phyloP scores from a whole-genome alignment of 169 alveolate species.

The Theileria equi region DNA sequence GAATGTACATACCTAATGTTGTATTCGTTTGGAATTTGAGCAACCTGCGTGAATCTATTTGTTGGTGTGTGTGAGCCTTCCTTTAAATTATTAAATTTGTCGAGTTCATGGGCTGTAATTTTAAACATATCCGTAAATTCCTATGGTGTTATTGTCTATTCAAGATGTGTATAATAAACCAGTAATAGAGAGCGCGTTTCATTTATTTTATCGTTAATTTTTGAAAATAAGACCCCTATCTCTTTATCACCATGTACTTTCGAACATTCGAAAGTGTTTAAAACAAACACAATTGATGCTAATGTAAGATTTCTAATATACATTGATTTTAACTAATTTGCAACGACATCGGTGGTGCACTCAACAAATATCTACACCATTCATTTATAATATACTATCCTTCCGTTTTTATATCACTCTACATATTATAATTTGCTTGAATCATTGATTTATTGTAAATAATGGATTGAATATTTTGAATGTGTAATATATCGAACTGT shows the following conservation, averaged over 20 bases:
- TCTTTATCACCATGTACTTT: too few relatives aligned
- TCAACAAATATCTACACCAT: too few relatives aligned
- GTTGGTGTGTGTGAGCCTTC: neutral
- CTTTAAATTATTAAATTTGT: neutral
- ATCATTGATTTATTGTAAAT: neutral
- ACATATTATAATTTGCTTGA: neutral
- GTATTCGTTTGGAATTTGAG: neutral
- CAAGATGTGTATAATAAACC: neutral
- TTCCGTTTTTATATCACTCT: neutral
- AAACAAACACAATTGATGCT: neutral
- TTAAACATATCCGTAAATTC: constrained; percentile 21
- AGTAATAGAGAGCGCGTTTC: constrained; percentile 1
- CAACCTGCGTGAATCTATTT: neutral
- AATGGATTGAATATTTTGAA: neutral
- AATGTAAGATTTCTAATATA: neutral
- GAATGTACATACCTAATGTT: neutral
- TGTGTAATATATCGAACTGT: too few relatives aligned
- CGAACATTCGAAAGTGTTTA: too few relatives aligned
- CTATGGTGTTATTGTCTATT: too few relatives aligned
- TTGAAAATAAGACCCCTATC: too few relatives aligned
- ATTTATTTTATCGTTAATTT: too few relatives aligned
- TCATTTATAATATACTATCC: neutral
- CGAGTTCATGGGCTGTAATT: constrained; percentile 2
- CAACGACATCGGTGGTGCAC: too few relatives aligned
- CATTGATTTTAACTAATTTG: neutral